Evolutionary conservation across 495 filamentous ascomycete species (phyloP).

Genomic region (Tricharina praecox): DNA sequence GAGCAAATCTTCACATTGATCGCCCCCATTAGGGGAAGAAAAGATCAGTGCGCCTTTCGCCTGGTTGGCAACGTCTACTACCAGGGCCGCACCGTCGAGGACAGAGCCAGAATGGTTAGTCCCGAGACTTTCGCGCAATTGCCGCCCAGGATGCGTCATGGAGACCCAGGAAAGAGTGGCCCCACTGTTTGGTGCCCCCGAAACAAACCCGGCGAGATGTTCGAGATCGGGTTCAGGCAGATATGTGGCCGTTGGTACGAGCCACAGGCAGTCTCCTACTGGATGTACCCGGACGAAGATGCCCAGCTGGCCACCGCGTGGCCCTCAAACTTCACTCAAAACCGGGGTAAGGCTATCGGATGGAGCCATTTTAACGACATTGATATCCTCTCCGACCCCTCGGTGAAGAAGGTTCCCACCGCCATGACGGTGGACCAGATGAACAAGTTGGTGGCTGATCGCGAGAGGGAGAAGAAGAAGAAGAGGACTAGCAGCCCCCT

Average conservation of each 20-base stretch:
- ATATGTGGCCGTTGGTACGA: constrained; percentile 23
- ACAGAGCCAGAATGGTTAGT: background rate
- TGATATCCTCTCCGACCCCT: no score
- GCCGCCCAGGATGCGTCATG: constrained; percentile 17
- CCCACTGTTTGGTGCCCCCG: constrained; percentile 16
- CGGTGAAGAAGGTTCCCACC: constrained; percentile 11
- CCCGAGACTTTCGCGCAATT: constrained; percentile 13
- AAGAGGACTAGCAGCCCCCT: background rate
- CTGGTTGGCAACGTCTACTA: constrained; percentile 2
- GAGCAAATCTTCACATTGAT: constrained; percentile 15
- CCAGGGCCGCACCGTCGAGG: constrained; percentile 7
- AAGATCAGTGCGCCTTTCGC: constrained; percentile 9
- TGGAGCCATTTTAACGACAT: no score
- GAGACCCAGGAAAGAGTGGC: constrained; percentile 5
- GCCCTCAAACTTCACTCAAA: no score
- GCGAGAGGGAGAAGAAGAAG: constrained; percentile 11
- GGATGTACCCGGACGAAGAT: constrained; percentile 11
- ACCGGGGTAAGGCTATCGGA: no score
- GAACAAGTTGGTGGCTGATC: constrained; percentile 11
- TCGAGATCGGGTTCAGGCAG: constrained; percentile 7
- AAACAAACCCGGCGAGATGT: constrained; percentile 2
- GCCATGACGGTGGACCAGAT: constrained; percentile 9
- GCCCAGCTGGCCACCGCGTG: no score
- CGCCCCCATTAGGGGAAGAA: background rate
- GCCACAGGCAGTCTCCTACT: constrained; percentile 16